Evolutionary conservation across 2,329 filamentous ascomycete species (phyloP).

Genomic region (Plenodomus lindquistii): DNA sequence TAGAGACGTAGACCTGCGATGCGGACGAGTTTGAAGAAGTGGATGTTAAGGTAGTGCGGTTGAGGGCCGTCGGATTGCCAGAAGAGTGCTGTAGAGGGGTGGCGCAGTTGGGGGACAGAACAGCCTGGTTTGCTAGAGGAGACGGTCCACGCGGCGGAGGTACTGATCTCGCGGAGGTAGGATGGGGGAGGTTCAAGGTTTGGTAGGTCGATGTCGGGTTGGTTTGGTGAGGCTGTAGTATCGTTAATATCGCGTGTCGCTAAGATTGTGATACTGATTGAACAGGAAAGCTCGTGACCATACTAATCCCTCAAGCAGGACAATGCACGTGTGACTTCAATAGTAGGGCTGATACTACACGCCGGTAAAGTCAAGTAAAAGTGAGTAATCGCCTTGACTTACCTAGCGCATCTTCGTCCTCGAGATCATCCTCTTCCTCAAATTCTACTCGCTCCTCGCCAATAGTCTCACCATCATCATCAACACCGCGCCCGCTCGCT

Average conservation of each 20-base stretch:
- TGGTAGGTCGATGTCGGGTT: constrained; percentile 14
- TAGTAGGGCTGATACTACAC: neutral
- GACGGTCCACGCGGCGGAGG: constrained; percentile 80
- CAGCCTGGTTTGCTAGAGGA: constrained; percentile 81
- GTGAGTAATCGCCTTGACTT: constrained; percentile 6
- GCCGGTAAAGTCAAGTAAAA: too few relatives aligned
- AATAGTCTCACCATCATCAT: constrained; percentile 25
- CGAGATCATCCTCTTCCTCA: constrained; percentile 55
- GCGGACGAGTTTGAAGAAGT: constrained; percentile 81
- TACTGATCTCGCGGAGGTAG: constrained; percentile 78
- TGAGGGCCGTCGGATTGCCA: constrained; percentile 90
- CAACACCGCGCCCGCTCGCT: constrained; percentile 24
- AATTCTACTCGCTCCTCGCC: constrained; percentile 30
- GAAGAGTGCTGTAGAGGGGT: constrained; percentile 72
- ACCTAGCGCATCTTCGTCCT: constrained; percentile 31
- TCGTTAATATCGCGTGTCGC: constrained; percentile 1
- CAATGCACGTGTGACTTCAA: neutral
- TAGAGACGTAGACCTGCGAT: constrained; percentile 80
- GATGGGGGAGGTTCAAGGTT: constrained; percentile 44
- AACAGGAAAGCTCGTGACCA: too few relatives aligned
- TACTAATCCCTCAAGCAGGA: too few relatives aligned
- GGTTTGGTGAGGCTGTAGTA: constrained; percentile 19
- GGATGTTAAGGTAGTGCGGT: constrained; percentile 79
- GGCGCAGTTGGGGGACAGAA: constrained; percentile 74
- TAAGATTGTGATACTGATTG: too few relatives aligned